Evolutionary conservation across 768 basidiomycete species (phyloP), one percentile per base, ranked within the genome.

Genomic region (Grammothele lineata): DNA sequence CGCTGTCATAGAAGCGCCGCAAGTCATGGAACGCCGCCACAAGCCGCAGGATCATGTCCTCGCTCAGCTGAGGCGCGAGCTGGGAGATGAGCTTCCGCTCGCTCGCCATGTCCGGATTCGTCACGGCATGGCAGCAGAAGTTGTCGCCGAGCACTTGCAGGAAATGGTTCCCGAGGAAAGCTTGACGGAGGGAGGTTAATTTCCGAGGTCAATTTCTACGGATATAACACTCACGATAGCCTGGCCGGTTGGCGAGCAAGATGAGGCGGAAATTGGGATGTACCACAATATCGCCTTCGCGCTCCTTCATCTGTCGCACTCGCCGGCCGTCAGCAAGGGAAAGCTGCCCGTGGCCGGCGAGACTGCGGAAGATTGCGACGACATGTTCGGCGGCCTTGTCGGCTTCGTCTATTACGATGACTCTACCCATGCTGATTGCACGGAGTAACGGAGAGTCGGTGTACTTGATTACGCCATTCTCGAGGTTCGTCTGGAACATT

Each of bases 331-430:
- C 81, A 0, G 82, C 72, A 4, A 84, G 71, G 0, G 77, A 76
- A 66, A 85, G 67, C 59, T 83, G 82, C 9, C 76, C 72, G 46
- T 83, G 80, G 3, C 81, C 78, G 4, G 81, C 82, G 21, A 85
- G 72, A 60, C 81, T 83, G 23, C 80, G 70, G 74, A 85, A 83
- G 41, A 85, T 75, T 6, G 83, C 81, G 18, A 83, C 81, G 41
- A 85, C 83, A 49, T 85, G 81, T 57, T 85, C 83, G 7, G 82
- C 80, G 7, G 82, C 83, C 62, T 85, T 85, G 63, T 85, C 83
- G 4, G 81, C 83, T 56, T 85, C 82, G 58, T 85, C 82, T 39
- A 84, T 76, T 56, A 85, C 75, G 50, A 85, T 80, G n/a, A 80
- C 69, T 8, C 83, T 77, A 0, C 83, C 82, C 51, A 68, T 69